Conservation (phyloP, 2,329 filamentous ascomycete genomes). For the Cytospora mali region DNA sequence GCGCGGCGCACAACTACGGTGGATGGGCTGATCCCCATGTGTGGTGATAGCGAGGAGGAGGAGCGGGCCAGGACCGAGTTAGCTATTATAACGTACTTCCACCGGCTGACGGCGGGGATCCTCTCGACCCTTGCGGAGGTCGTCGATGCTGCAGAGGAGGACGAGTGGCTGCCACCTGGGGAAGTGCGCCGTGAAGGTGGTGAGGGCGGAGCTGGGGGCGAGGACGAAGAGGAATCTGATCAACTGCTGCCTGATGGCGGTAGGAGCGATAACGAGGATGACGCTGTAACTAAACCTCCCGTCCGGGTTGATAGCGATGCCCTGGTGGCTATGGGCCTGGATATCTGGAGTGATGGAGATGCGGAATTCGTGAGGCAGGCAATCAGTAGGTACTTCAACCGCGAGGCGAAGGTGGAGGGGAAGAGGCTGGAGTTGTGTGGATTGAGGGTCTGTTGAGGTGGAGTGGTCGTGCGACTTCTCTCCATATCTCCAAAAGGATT, state of each 20-base stretch:
- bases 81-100: conserved; percentile 79
- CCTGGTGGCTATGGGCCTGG: conserved; percentile 72
- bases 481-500: no score
- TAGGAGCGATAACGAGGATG: conserved; percentile 29
- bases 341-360: conserved; percentile 74
- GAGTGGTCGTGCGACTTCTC: not conserved
- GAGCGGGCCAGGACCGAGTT: conserved; percentile 62
- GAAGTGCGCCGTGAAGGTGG: conserved; percentile 37
- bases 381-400: conserved; percentile 65
- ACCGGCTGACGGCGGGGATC: conserved; percentile 70
- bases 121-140: conserved; percentile 64
- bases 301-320: conserved; percentile 66
- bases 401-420: conserved; percentile 64
- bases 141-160: conserved; percentile 52
- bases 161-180: conserved; percentile 36
- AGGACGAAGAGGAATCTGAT: conserved; percentile 33
- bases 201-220: conserved; percentile 19
- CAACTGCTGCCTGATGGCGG: conserved; percentile 23
- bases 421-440: conserved; percentile 77
- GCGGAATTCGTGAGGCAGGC: conserved; percentile 68
- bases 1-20: conserved; percentile 36
- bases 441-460: conserved; percentile 63
- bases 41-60: conserved; percentile 41
- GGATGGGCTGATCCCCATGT: conserved; percentile 26
- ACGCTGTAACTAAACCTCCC: conserved; percentile 42